Evolutionary conservation across 176 grass and related monocot species (phyloP).

Genomic region (Aegilops longissima): DNA sequence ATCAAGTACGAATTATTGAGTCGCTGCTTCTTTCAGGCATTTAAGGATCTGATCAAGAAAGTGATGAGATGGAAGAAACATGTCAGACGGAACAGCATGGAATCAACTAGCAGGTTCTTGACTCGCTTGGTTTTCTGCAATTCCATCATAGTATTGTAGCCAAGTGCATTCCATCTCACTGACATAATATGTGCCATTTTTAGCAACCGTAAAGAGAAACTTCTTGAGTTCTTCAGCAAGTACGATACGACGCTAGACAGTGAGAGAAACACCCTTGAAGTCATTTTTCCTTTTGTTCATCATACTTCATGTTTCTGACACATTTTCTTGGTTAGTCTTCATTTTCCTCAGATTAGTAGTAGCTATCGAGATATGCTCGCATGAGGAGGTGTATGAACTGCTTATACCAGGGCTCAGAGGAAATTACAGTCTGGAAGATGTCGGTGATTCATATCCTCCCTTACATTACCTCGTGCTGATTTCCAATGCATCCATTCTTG

Average conservation of each 20-base stretch:
- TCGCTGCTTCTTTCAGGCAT: constrained; percentile 36
- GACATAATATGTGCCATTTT: not conserved
- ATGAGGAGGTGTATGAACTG: not conserved
- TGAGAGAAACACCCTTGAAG: constrained; percentile 28
- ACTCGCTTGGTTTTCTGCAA: constrained; percentile 1
- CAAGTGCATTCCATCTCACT: not conserved
- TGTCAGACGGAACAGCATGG: not conserved
- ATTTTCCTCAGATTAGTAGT: constrained; percentile 43
- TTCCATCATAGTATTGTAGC: not conserved
- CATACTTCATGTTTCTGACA: constrained; percentile 26
- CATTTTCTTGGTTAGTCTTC: constrained; percentile 43
- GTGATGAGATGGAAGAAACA: constrained; percentile 34
- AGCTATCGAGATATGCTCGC: constrained; percentile 40
- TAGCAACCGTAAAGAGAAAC: constrained; percentile 28
- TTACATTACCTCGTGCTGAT: not conserved
- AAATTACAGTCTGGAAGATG: constrained; percentile 5
- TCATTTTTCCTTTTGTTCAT: not conserved
- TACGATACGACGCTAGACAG: not conserved
- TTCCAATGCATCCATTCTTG: not conserved
- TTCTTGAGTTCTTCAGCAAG: constrained; percentile 23
- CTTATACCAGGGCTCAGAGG: not conserved
- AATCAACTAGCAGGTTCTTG: constrained; percentile 16
- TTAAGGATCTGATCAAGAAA: constrained; percentile 39
- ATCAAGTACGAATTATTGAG: not conserved
- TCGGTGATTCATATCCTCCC: constrained; percentile 20